These are phyloP conservation scores for Cadophora malorum DNA, from an alignment of 2,329 filamentous ascomycete species.

Conservation along the genomic window DNA sequence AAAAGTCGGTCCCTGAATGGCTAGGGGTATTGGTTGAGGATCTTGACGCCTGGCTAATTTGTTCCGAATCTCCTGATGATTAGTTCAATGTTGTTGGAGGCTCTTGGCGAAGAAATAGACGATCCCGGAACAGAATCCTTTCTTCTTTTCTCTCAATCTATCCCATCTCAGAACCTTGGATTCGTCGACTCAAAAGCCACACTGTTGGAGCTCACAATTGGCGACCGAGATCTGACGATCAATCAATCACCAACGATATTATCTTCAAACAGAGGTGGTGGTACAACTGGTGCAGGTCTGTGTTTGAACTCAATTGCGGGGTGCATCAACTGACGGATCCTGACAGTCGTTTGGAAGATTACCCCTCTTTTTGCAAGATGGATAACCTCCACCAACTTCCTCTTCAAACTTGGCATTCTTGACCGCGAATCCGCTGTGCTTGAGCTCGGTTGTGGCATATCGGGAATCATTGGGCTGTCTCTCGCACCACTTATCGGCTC, in stretches of 20 bases:
- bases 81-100: conserved; percentile 47
- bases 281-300: conserved; percentile 74
- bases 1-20: conserved; percentile 11
- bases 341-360: conserved; percentile 85
- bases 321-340: conserved; percentile 26
- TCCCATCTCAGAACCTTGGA: conserved; percentile 80
- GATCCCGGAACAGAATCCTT: conserved; percentile 80
- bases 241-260: conserved; percentile 85
- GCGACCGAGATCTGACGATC: conserved; percentile 73
- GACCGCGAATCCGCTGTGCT: conserved; percentile 64
- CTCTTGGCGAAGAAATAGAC: conserved; percentile 57
- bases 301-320: conserved; percentile 11
- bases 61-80: conserved; percentile 35
- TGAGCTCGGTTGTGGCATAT: conserved; percentile 89
- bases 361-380: conserved; percentile 83
- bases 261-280: conserved; percentile 73
- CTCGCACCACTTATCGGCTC: conserved; percentile 63
- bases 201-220: conserved; percentile 70
- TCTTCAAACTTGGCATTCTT: conserved; percentile 64
- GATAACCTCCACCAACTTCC: conserved; percentile 70
- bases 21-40: neutral
- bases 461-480: conserved; percentile 76
- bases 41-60: conserved; percentile 19
- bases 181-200: conserved; percentile 78
- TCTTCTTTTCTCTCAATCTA: conserved; percentile 78